A percentile compares a stretch with the other conserved stretches of the same genome.
Conservation (phyloP, 345 rosid genomes). For the Hypericum perforatum region DNA sequence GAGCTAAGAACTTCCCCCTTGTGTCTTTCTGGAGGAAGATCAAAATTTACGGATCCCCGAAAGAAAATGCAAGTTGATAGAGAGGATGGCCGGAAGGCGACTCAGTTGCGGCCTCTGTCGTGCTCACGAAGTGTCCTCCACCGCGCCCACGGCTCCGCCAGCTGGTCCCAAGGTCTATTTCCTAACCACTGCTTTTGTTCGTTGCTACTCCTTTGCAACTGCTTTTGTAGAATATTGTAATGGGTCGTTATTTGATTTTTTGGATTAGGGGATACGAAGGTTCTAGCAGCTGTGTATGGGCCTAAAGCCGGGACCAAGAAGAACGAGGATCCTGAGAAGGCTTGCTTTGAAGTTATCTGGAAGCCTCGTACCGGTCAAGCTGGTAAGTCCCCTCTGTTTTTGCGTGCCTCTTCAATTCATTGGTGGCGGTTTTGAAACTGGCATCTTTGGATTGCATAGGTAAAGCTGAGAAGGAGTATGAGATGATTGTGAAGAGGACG, state of each 20-base stretch:
- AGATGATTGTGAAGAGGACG: constrained; percentile 74
- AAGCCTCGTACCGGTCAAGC: constrained; percentile 87
- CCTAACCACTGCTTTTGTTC: not conserved
- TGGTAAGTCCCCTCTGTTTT: constrained; percentile 27
- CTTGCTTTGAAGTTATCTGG: constrained; percentile 87
- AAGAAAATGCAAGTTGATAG: constrained; percentile 48
- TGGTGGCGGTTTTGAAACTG: not conserved
- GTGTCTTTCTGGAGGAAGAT: too few relatives aligned
- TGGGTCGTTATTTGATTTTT: constrained; percentile 2
- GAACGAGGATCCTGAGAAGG: constrained; percentile 86
- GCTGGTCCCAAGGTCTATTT: constrained; percentile 81
- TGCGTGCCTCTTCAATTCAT: not conserved
- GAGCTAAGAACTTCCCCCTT: too few relatives aligned
- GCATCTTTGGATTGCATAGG: constrained; percentile 30
- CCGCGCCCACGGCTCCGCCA: constrained; percentile 94
- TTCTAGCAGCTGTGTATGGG: constrained; percentile 83
- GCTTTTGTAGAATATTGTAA: not conserved
- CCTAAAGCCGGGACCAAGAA: constrained; percentile 87
- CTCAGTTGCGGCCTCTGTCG: constrained; percentile 71
- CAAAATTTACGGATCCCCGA: too few relatives aligned
- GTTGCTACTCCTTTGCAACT: not conserved
- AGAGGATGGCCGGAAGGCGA: constrained; percentile 50
- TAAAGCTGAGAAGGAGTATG: constrained; percentile 64
- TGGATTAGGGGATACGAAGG: constrained; percentile 67
- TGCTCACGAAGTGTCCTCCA: constrained; percentile 67